Evolutionary conservation across 2,329 filamentous ascomycete genomes (phyloP).

Genomic region (Fusarium hainanense): DNA sequence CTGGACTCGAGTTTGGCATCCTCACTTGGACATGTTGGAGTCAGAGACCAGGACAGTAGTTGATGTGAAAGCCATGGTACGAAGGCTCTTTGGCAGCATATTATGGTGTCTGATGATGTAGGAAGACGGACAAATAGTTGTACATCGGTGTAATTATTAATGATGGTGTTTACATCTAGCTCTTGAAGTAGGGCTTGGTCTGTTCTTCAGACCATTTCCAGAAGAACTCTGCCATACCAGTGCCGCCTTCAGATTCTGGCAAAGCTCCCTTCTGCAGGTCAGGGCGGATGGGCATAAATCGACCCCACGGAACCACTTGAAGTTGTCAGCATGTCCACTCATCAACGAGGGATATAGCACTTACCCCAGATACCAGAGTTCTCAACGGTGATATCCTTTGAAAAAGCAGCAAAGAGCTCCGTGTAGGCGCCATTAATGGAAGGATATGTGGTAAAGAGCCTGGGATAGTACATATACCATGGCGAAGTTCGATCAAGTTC

Average conservation of each 20-base stretch:
- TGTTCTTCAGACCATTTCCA: slow-evolving; percentile 58
- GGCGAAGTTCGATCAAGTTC: slow-evolving; percentile 43
- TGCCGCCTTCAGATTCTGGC: slow-evolving; percentile 52
- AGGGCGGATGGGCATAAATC: slow-evolving; percentile 49
- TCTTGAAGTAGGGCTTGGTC: slow-evolving; percentile 42
- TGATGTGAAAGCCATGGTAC: background rate
- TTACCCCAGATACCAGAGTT: slow-evolving; percentile 50
- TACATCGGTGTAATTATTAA: background rate
- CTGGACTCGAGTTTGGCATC: slow-evolving; percentile 33
- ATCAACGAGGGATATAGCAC: background rate
- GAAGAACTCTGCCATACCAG: slow-evolving; percentile 51
- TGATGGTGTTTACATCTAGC: background rate
- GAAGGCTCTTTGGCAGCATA: too few species aligned
- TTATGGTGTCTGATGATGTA: background rate
- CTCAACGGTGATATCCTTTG: slow-evolving; percentile 55
- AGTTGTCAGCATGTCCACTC: slow-evolving; percentile 1
- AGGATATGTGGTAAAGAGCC: slow-evolving; percentile 35
- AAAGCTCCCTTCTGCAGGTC: slow-evolving; percentile 50
- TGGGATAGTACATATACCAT: slow-evolving; percentile 39
- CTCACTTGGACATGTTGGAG: slow-evolving; percentile 45
- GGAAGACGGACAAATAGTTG: background rate
- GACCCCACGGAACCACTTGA: slow-evolving; percentile 50
- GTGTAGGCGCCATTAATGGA: slow-evolving; percentile 59
- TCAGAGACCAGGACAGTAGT: slow-evolving; percentile 1
- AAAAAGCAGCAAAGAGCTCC: slow-evolving; percentile 59